Evolutionary conservation across 2,329 filamentous ascomycete genomes (phyloP).

Genomic region (Colletotrichum godetiae): DNA sequence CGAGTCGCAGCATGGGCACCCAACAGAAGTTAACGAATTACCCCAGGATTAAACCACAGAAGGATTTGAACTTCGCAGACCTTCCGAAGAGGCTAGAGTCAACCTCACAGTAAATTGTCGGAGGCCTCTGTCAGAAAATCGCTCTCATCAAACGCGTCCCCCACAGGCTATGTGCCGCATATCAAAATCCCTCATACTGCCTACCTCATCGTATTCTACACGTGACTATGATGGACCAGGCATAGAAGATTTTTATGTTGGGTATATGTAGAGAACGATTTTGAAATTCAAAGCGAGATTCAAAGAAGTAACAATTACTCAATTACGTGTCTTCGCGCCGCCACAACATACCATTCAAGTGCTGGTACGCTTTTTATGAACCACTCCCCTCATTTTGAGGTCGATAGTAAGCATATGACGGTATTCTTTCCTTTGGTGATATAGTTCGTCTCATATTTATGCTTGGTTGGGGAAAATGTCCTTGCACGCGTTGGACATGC

Average conservation of each 20-base stretch:
- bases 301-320: too few species aligned
- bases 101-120: too few species aligned
- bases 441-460: not conserved
- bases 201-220: too few species aligned
- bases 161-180: not conserved
- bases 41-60: too few species aligned
- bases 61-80: not conserved
- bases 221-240: too few species aligned
- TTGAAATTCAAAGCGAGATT: too few species aligned
- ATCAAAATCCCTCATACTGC: not conserved
- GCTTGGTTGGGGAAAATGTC: not conserved
- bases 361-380: too few species aligned
- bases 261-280: too few species aligned
- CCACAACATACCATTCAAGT: not conserved
- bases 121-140: not conserved
- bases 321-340: not conserved
- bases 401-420: not conserved
- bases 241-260: too few species aligned
- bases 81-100: too few species aligned
- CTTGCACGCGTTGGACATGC: not conserved
- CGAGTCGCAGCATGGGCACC: not conserved
- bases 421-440: not conserved
- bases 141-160: not conserved
- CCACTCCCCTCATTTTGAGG: not conserved
- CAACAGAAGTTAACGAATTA: not conserved